Percentiles rank a stretch among this genome's conserved stretches.
These are phyloP conservation scores for Rhynchospora pubera DNA, from an alignment of 176 grass and related monocot species.

Conservation along the genomic window DNA sequence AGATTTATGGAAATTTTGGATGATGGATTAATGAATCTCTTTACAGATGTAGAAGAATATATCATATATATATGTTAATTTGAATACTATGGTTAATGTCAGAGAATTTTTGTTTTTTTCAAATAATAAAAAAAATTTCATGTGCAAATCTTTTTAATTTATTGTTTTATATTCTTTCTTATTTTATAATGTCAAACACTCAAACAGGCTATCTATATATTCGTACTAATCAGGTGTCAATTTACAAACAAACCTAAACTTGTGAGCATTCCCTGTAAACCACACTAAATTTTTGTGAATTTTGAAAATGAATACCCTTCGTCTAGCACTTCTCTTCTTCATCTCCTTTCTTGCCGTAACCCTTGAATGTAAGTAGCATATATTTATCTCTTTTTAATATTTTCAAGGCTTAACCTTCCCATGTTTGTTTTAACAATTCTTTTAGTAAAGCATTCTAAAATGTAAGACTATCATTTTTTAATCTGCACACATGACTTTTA, in stretches of 20 bases:
- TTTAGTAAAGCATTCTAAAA: no score
- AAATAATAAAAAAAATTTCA: background rate
- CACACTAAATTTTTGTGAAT: background rate
- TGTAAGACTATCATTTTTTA: no score
- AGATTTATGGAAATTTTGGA: no score
- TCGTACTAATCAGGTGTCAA: background rate
- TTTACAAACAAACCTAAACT: background rate
- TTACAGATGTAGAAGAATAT: background rate
- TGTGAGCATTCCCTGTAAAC: background rate
- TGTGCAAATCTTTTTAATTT: background rate
- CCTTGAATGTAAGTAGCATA: background rate
- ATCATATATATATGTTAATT: background rate
- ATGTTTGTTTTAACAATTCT: background rate
- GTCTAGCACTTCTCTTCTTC: background rate
- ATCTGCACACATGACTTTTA: no score
- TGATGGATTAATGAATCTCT: background rate
- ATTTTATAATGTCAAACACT: background rate
- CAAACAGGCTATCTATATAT: background rate
- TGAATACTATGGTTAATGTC: background rate
- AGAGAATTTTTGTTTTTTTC: background rate
- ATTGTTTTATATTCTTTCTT: background rate
- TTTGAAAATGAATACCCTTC: background rate
- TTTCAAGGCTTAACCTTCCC: background rate
- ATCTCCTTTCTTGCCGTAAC: background rate
- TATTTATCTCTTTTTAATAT: background rate